phyloP scores from a whole-genome alignment of 75 land plant species.

The Sequoiadendron giganteum region DNA sequence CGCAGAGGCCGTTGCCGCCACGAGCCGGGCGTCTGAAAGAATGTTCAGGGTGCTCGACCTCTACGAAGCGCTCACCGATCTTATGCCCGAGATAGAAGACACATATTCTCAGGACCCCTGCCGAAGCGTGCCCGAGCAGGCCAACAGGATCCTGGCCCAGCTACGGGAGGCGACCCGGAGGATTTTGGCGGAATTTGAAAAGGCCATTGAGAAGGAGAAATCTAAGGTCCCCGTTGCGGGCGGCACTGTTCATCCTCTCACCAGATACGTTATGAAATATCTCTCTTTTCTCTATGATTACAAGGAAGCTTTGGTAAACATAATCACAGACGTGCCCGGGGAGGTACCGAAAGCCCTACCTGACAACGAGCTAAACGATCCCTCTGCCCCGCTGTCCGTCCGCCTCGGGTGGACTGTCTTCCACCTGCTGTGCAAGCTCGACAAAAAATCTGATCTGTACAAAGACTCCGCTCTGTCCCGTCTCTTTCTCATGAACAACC shows the following conservation, averaged over 20 bases:
- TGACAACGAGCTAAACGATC: conserved; percentile 16
- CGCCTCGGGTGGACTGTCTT: conserved; percentile 62
- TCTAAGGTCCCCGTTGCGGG: conserved; percentile 16
- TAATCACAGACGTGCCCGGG: conserved; percentile 32
- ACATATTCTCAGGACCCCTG: conserved; percentile 45
- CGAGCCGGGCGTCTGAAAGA: conserved; percentile 39
- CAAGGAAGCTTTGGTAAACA: conserved; percentile 26
- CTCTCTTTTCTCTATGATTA: conserved; percentile 53
- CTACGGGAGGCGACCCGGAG: conserved; percentile 23
- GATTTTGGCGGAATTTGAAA: conserved; percentile 22
- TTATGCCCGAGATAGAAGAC: conserved; percentile 47
- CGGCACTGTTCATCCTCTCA: conserved; percentile 22
- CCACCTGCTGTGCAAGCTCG: conserved; percentile 57
- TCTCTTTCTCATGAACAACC: conserved; percentile 72
- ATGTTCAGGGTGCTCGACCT: conserved; percentile 56
- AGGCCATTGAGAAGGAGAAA: conserved; percentile 16
- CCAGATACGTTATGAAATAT: conserved; percentile 34
- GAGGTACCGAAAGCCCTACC: conserved; percentile 4
- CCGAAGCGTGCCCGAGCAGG: conserved; percentile 22
- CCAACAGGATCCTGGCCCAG: not conserved
- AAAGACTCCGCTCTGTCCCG: conserved; percentile 48
- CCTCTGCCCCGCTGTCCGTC: conserved; percentile 30
- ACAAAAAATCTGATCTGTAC: conserved; percentile 48
- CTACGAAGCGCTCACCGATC: conserved; percentile 48
- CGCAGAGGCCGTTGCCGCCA: conserved; percentile 37